Evolutionary conservation across 2,329 filamentous ascomycete genomes (phyloP), one percentile per base, ranked within the genome.

Genomic region (Sporothrix luriei): DNA sequence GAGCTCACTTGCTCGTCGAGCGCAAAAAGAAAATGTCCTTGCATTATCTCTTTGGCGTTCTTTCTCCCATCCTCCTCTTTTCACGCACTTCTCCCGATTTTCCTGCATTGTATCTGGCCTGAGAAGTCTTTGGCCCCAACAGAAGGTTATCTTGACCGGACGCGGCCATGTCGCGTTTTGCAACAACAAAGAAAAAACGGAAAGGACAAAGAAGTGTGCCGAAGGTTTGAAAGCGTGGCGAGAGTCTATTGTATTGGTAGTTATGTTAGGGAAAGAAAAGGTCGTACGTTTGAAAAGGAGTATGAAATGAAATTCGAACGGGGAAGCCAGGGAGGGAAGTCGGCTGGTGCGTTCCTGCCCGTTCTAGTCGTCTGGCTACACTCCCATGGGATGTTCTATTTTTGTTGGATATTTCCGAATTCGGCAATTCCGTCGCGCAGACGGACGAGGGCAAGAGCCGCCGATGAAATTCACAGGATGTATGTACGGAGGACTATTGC

Each of bases 101-200:
- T 24, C 33, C 55, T 24, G n/a, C n/a, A 13, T 61, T 21, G 33
- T 61, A 11, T 10, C 19, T 21, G 6, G n/a, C 19, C 1, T 14
- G 13, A 2, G 26, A 38, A n/a, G 5, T 43, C 5, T 24, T 46
- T 46, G 38, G 57, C 38, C 33, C 38, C 57, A 61, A 43, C n/a
- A 43, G 13, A 33, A 43, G 11, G 57, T 11, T 26, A n/a, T 57
- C 16, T n/a, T 61, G 57, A 46, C 57, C 57, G 57, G 57, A 61
- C 57, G 57, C 57, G 38, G 57, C 57, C 57, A 61, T 61, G 57
- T 61, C 55, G n/a, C n/a, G 57, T 46, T 24, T 11, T 24, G 33
- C 11, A n/a, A 2, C 19, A 24, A 61, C 57, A 61, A 61, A 61
- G 57, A 61, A 57, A 46, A 46, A 4, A 16, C 21, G 24, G 21